Conservation (phyloP, 2,329 filamentous ascomycete genomes). For the Grosmannia serpens region DNA sequence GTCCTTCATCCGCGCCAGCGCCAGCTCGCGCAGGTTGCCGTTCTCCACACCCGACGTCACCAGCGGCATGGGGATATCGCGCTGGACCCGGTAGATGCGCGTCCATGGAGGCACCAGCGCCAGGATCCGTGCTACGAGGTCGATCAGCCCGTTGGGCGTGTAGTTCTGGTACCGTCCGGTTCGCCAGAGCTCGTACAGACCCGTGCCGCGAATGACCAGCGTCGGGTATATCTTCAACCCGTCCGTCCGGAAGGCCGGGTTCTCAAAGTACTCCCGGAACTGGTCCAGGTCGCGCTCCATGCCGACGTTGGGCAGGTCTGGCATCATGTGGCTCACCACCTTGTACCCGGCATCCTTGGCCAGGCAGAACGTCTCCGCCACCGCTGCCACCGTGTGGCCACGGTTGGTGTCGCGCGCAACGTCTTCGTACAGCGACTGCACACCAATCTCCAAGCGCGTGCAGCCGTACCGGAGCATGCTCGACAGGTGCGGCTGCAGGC, state of each 20-base stretch:
- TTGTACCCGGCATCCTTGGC: constrained; percentile 98
- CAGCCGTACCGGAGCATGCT: constrained; percentile 98
- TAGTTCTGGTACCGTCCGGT: constrained; percentile 98
- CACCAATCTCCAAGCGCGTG: constrained; percentile 85
- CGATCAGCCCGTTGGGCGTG: constrained; percentile 90
- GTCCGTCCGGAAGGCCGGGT: constrained; percentile 89
- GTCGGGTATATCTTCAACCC: constrained; percentile 98
- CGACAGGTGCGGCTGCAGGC: constrained; percentile 84
- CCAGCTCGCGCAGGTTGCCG: constrained; percentile 86
- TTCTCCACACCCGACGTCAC: constrained; percentile 99
- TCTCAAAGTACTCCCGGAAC: constrained; percentile 96
- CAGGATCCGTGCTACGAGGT: constrained; percentile 90
- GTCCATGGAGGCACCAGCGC: constrained; percentile 96
- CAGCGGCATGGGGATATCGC: constrained; percentile 98
- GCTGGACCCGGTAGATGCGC: constrained; percentile 93
- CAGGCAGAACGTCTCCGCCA: constrained; percentile 94
- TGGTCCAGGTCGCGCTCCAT: constrained; percentile 97
- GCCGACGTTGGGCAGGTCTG: constrained; percentile 91
- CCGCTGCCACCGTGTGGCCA: constrained; percentile 88
- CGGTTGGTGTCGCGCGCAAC: constrained; percentile 97
- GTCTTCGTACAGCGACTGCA: constrained; percentile 95
- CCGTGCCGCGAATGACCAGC: constrained; percentile 90
- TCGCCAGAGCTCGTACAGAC: constrained; percentile 93
- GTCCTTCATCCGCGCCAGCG: constrained; percentile 96
- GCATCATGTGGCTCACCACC: constrained; percentile 99